Evolutionary conservation across 768 basidiomycete genomes (phyloP).

Genomic region (Punctularia strigosozonata): DNA sequence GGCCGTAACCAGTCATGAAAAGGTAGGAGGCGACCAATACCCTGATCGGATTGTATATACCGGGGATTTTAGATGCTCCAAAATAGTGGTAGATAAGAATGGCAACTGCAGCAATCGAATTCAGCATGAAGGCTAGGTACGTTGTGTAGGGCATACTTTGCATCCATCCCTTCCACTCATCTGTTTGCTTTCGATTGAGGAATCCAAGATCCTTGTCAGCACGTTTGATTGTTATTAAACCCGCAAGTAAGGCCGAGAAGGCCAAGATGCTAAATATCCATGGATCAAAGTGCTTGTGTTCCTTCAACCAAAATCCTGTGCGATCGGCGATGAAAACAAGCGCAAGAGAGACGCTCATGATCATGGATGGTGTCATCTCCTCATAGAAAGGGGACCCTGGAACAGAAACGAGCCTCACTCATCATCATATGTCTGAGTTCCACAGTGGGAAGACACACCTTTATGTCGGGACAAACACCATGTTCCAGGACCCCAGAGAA

Average conservation of each 20-base stretch:
- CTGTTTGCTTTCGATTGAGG: conserved; percentile 85
- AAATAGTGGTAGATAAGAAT: conserved; percentile 91
- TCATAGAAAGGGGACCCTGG: conserved; percentile 5
- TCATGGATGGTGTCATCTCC: conserved; percentile 28
- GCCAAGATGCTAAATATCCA: conserved; percentile 56
- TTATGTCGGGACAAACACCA: conserved; percentile 21
- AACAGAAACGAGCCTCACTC: conserved; percentile 4
- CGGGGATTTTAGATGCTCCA: conserved; percentile 80
- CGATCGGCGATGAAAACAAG: conserved; percentile 74
- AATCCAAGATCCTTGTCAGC: conserved; percentile 80
- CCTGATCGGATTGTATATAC: conserved; percentile 89
- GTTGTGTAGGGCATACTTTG: conserved; percentile 50
- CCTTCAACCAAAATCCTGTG: conserved; percentile 81
- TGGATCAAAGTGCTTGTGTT: conserved; percentile 73
- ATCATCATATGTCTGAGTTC: no score
- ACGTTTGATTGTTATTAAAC: conserved; percentile 53
- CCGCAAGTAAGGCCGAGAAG: conserved; percentile 39
- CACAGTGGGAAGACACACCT: no score
- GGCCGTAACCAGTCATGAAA: conserved; percentile 92
- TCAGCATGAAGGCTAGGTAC: no score
- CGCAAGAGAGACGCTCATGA: conserved; percentile 56
- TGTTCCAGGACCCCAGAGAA: conserved; percentile 40
- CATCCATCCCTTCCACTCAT: conserved; percentile 99
- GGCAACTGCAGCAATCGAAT: conserved; percentile 36
- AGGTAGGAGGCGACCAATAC: conserved; percentile 82